Base-by-base conservation (phyloP, 257 asterid genomes). In the Henckelia pumila region DNA sequence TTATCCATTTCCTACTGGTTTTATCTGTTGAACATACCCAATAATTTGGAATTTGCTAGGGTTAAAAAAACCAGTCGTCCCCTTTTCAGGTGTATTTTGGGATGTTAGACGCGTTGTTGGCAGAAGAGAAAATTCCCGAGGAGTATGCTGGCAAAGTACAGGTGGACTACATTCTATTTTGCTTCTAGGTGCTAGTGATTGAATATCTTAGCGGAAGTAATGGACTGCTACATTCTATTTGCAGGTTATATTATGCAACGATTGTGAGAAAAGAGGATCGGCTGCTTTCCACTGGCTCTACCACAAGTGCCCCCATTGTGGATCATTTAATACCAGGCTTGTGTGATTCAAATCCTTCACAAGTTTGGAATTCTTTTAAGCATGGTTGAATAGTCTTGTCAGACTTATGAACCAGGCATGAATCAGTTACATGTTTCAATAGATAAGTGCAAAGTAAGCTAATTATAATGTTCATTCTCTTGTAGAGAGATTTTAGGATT, bases 241-340 rank as follows among this genome's bases (percentile, higher is more conserved):
- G 78, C 89, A 88, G 97, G 88, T 47, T 59, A 88, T 91, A 74
- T 66, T 91, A 72, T 91, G 97, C 95, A 91, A 91, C 28, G 97
- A 91, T 71, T 91, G 96, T 74, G 95, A 77, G 73, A 84, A 76
- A 71, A 81, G 78, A 82, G 97, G 94, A 85, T 62, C 76, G 64
- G 85, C 91, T 63, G 60, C 87, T 14, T 91, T 88, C 55, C 96
- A 91, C 71, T 91, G 91, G 91, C 79, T 81, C 72, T 84, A 91
- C 81, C 97, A 80, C 80, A 91, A 91, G 83, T 91, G 97, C 80
- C 76, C 85, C 25, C 21, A 77, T 61, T 91, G 97, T 68, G 90
- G 94, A 57, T 91, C 97, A 9, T 91, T 86, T 78, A 91, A 86
- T 72, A 91, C 96, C 20, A 78, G 96, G 80, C 88, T 85, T 75